Evolutionary conservation across 805 yeast genomes (phyloP).

Genomic region (Suhomyces tanzawaensis): DNA sequence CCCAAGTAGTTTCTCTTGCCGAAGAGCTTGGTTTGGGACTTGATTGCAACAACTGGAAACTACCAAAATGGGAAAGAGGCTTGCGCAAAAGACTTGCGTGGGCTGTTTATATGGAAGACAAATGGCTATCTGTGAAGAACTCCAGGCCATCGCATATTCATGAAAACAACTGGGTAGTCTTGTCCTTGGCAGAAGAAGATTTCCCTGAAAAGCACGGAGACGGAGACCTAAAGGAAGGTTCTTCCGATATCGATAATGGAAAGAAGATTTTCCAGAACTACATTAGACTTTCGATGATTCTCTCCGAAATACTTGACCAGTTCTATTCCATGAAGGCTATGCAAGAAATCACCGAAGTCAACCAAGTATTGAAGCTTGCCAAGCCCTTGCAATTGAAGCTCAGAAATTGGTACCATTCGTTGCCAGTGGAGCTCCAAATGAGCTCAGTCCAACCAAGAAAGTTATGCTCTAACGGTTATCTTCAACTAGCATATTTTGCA

Average conservation of each 20-base stretch:
- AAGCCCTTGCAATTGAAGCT: slow-evolving; percentile 75
- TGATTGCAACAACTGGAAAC: slow-evolving; percentile 87
- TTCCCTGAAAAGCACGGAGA: slow-evolving; percentile 70
- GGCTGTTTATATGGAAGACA: slow-evolving; percentile 92
- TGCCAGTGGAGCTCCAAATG: slow-evolving; percentile 66
- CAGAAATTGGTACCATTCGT: slow-evolving; percentile 73
- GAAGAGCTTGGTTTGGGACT: slow-evolving; percentile 89
- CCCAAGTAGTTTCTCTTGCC: slow-evolving; percentile 82
- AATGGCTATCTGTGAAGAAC: slow-evolving; percentile 82
- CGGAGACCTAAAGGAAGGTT: slow-evolving; percentile 52
- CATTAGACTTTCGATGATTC: slow-evolving; percentile 62
- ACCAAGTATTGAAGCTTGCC: slow-evolving; percentile 68
- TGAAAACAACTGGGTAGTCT: slow-evolving; percentile 78
- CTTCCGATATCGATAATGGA: slow-evolving; percentile 70
- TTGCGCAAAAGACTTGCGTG: slow-evolving; percentile 85
- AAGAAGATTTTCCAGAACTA: slow-evolving; percentile 64
- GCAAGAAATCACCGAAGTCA: slow-evolving; percentile 54
- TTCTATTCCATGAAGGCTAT: slow-evolving; percentile 72
- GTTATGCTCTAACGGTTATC: slow-evolving; percentile 70
- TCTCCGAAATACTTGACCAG: slow-evolving; percentile 68
- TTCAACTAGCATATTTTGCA: slow-evolving; percentile 84
- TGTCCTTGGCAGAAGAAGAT: slow-evolving; percentile 65
- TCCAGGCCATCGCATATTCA: slow-evolving; percentile 80
- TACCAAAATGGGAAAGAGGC: slow-evolving; percentile 95
- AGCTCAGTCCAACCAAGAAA: slow-evolving; percentile 55